Percentiles rank a stretch among this genome's conserved stretches.
These are phyloP conservation scores for Boletus rufocinnamomeus DNA, from an alignment of 768 basidiomycete genomes.

Conservation along the genomic window DNA sequence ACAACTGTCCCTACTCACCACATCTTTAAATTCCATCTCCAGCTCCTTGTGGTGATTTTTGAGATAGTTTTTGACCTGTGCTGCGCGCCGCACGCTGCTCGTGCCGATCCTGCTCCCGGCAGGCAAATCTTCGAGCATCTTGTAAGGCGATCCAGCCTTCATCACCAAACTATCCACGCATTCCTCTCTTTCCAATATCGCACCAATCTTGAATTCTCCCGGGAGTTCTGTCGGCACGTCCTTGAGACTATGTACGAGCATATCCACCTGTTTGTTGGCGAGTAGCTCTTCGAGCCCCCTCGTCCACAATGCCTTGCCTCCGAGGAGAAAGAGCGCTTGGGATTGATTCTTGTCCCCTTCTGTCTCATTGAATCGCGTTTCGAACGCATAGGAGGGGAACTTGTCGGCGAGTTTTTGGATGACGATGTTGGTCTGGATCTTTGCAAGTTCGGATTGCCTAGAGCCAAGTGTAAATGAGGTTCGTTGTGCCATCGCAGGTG, in stretches of 20 bases:
- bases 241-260: slow-evolving; percentile 92
- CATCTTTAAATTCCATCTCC: slow-evolving; percentile 74
- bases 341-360: slow-evolving; percentile 89
- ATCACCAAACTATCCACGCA: slow-evolving; percentile 88
- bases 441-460: slow-evolving; percentile 83
- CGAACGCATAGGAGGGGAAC: slow-evolving; percentile 53
- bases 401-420: slow-evolving; percentile 58
- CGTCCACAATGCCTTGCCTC: slow-evolving; percentile 95
- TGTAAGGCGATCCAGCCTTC: slow-evolving; percentile 70
- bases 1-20: slow-evolving; percentile 56
- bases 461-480: slow-evolving; percentile 79
- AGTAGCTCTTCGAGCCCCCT: slow-evolving; percentile 92
- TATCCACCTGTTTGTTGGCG: slow-evolving; percentile 71
- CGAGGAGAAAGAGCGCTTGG: slow-evolving; percentile 83
- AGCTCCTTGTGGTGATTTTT: slow-evolving; percentile 45
- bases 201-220: slow-evolving; percentile 80
- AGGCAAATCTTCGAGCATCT: slow-evolving; percentile 78
- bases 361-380: slow-evolving; percentile 65
- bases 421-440: slow-evolving; percentile 86
- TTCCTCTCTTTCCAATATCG: slow-evolving; percentile 84
- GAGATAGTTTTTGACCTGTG: slow-evolving; percentile 80
- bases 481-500: slow-evolving; percentile 17
- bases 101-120: slow-evolving; percentile 92
- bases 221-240: slow-evolving; percentile 91
- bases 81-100: slow-evolving; percentile 89